Evolutionary conservation across 768 basidiomycete species (phyloP), one percentile per base, ranked within the genome.

Genomic region (Austroboletus festivus): DNA sequence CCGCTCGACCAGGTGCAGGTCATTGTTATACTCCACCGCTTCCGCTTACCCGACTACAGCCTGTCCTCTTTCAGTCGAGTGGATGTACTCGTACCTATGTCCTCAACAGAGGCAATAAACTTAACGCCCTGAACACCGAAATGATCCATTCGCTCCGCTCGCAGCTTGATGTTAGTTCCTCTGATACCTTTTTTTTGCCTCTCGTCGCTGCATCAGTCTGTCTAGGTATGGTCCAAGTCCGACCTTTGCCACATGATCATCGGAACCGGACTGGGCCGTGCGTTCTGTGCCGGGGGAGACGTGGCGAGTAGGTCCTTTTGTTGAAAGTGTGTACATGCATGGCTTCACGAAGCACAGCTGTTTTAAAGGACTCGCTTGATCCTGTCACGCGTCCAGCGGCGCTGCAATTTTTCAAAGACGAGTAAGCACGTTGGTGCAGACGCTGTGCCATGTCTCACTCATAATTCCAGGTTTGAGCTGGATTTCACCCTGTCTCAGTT

Each of bases 281-380:
- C 86, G 12, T 98, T 97, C 64, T 98, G 93, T 60, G 86, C 90
- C 6, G 96, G 96, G 13, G 96, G 96, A 38, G 96, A 99, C 68
- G 89, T 99, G 48, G 84, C 81, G 50, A 73, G 95, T 94, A 57
- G 68, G 86, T 75, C 19, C 23, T 52, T 47, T 52, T 35, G 42
- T 38, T 20, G 26, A 40, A 22, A 41, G 26, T 13, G 37, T 43
- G n/a, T 34, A 26, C 42, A 51, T 34, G 42, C 35, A 41, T 33
- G 45, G 31, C 37, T 42, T 38, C 40, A 55, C 42, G 48, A 33
- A 24, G 19, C 30, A 8, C 54, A 90, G 88, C 67, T 57, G 81
- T 89, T 42, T 69, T 86, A 12, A 49, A 71, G 46, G 61, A 82
- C 50, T 79, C 81, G 11, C 64, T 72, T 11, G 56, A 76, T 35